Percentiles rank a stretch among this genome's conserved stretches.
phyloP scores from a whole-genome alignment of 192 early-diverging fungal species.

The Allomyces arbusculus region DNA sequence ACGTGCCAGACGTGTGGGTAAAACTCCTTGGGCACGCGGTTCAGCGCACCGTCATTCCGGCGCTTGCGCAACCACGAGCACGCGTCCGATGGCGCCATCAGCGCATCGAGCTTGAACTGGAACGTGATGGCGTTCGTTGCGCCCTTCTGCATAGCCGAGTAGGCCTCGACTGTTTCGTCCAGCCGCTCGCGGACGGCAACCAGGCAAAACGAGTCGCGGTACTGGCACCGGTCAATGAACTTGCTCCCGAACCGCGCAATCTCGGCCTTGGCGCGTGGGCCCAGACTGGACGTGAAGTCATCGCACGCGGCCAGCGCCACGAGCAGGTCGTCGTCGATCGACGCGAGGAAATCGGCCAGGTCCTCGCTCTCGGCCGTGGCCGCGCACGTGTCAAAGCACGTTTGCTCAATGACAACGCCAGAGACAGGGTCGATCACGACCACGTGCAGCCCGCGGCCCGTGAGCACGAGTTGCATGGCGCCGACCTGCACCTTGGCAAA shows the following conservation, averaged over 20 bases:
- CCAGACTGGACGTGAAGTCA: conserved; percentile 49
- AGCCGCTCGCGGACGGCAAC: conserved; percentile 32
- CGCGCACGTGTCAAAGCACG: conserved; percentile 54
- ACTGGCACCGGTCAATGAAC: conserved; percentile 28
- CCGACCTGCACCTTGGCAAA: conserved; percentile 47
- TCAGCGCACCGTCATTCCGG: conserved; percentile 67
- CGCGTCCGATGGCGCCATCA: conserved; percentile 16
- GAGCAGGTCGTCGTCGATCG: conserved; percentile 40
- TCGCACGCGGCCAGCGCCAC: conserved; percentile 42
- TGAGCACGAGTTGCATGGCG: conserved; percentile 21
- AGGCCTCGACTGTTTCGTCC: conserved; percentile 17
- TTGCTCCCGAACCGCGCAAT: conserved; percentile 40
- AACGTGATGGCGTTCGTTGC: conserved; percentile 37
- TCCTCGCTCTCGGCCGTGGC: conserved; percentile 36
- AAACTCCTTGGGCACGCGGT: conserved; percentile 56
- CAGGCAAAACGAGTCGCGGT: conserved; percentile 67
- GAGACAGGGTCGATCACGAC: conserved; percentile 49
- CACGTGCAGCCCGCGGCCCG: conserved; percentile 55
- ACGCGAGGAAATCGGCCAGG: conserved; percentile 43
- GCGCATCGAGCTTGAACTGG: conserved; percentile 20
- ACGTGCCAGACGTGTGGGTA: conserved; percentile 58
- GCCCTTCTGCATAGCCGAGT: conserved; percentile 24
- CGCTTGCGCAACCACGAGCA: conserved; percentile 44
- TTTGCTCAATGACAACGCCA: conserved; percentile 40
- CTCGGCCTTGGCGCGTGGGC: conserved; percentile 28